Evolutionary conservation across 306 rosid genomes (phyloP).

Genomic region (Betula pendula): DNA sequence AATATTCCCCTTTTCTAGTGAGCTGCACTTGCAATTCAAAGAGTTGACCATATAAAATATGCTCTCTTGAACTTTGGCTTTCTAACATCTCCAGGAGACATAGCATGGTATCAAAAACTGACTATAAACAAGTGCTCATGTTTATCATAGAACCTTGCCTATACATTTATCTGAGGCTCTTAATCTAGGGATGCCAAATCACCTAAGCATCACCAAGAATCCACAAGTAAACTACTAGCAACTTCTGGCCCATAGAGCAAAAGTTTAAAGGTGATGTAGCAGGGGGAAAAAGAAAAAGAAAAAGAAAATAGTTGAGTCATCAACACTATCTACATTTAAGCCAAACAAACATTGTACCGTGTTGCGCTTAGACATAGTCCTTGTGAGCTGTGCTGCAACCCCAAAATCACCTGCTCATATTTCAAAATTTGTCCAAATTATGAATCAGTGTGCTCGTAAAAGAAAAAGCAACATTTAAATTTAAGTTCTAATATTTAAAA

Average conservation of each 20-base stretch:
- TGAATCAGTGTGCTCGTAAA: background rate
- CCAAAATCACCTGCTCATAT: slow-evolving; percentile 92
- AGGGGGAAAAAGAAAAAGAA: background rate
- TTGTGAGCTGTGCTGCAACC: slow-evolving; percentile 97
- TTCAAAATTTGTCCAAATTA: slow-evolving; percentile 11
- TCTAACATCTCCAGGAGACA: too few relatives aligned
- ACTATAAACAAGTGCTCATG: background rate
- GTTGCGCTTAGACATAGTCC: slow-evolving; percentile 99
- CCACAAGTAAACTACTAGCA: background rate
- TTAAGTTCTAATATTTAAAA: background rate
- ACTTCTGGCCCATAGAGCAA: background rate
- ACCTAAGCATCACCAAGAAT: background rate
- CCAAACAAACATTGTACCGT: slow-evolving; percentile 58
- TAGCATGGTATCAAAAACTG: too few relatives aligned
- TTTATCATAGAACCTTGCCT: background rate
- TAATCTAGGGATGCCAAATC: background rate
- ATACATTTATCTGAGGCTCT: background rate
- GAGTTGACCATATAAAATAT: too few relatives aligned
- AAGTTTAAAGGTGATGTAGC: background rate
- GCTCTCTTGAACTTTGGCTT: background rate
- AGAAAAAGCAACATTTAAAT: background rate
- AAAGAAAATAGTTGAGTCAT: background rate
- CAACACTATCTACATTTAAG: background rate
- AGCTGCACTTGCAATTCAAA: too few relatives aligned
- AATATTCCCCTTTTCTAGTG: too few relatives aligned